These are phyloP conservation scores for Scleromitrula shiraiana DNA, from an alignment of 2,329 filamentous ascomycete genomes.

Conservation along the genomic window DNA sequence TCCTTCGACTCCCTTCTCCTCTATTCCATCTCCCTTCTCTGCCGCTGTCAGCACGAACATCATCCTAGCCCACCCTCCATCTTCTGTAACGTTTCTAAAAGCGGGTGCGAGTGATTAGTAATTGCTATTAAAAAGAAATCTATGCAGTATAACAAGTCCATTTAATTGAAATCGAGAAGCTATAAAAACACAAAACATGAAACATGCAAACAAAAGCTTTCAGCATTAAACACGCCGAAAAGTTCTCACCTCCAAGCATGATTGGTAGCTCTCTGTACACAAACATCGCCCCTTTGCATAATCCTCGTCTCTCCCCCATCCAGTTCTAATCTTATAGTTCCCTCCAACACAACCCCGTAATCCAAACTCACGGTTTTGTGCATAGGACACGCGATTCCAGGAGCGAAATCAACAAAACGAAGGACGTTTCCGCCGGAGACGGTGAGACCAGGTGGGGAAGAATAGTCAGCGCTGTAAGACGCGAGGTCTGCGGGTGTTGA, in stretches of 20 bases:
- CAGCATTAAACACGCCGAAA: too few species aligned
- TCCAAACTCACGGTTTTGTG: constrained; percentile 37
- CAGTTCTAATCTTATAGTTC: constrained; percentile 34
- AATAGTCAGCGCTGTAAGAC: constrained; percentile 14
- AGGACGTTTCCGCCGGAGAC: constrained; percentile 20
- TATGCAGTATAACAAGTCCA: too few species aligned
- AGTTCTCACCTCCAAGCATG: constrained; percentile 39
- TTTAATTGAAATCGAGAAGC: too few species aligned
- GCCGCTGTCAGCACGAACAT: constrained; percentile 21
- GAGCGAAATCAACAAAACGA: constrained; percentile 22
- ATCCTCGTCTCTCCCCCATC: constrained; percentile 35
- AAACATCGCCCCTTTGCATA: constrained; percentile 34
- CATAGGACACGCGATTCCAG: constrained; percentile 29
- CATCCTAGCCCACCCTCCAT: constrained; percentile 21
- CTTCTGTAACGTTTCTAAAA: constrained; percentile 20
- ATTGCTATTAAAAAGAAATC: too few species aligned
- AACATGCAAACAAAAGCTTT: too few species aligned
- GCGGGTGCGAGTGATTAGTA: too few species aligned
- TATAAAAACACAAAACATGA: too few species aligned
- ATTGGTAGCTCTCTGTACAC: constrained; percentile 38
- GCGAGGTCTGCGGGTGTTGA: constrained; percentile 12
- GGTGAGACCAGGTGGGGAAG: constrained; percentile 17
- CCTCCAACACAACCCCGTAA: constrained; percentile 35
- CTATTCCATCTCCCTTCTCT: constrained; percentile 11
- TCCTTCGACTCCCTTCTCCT: constrained; percentile 15